Base-by-base conservation (phyloP, 2,329 filamentous ascomycete genomes). In the Juglanconis oblonga region DNA sequence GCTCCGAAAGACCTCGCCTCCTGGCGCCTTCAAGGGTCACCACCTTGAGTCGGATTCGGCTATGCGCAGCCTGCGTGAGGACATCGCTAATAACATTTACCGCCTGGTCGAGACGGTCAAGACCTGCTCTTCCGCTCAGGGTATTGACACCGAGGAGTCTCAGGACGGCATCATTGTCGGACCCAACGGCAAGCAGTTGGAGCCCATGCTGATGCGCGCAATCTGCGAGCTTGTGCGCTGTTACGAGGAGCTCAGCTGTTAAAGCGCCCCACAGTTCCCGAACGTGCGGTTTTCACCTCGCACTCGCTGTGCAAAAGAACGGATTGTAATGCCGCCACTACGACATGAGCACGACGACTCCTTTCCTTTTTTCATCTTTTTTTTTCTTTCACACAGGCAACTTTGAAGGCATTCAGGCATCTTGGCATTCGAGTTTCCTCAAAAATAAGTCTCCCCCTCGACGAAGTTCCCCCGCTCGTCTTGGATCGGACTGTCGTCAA, bases 31-130 rank as follows among this genome's bases (percentile, higher is more conserved):
- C 1, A 48, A 49, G 33, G 38, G 48, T 11, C 52, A 45, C 10
- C 59, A 59, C 1, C 58, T 58, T 40, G 51, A 58, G 47, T 64
- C 69, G 17, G 74, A 79, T 35, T 67, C 68, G 13, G 70, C 74
- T 1, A 69, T 81, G 54, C 71, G 74, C 13, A 77, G 79, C 31
- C 72, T 87, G 1, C 80, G 81, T 36, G 69, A 74, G 1, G 82
- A 81, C 0, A 71, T 87, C 17, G 72, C 77, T 48, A 74, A 73
- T 48, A 86, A 83, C 67, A 79, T 86, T 59, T 74, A 74, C 2
- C 70, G 79, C 14, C 71, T 86, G 2, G 77, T 85, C 0, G 73
- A 76, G 3, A 84, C 82, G 4, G 75, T 84, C 58, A 73, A 73
- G 58, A 63, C 64, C 35, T 53, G 36, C 17, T 42, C 57, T 13